Evolutionary conservation across 2,329 filamentous ascomycete species (phyloP).

Genomic region (Colletotrichum ledebouriae): DNA sequence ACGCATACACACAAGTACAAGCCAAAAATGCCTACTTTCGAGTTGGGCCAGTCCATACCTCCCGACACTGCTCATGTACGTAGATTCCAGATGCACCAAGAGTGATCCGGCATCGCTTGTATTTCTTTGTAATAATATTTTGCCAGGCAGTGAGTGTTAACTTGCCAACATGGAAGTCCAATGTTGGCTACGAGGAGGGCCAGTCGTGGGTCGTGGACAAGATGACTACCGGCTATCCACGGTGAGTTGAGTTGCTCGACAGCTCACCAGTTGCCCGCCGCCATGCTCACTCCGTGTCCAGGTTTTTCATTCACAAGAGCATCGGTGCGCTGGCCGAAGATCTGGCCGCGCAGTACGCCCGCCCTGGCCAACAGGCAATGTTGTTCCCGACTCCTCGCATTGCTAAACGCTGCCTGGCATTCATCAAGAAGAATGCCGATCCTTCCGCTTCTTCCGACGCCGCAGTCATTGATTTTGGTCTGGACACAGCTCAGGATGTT

Average conservation of each 20-base stretch:
- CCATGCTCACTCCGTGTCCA: constrained; percentile 51
- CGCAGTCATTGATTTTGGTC: constrained; percentile 71
- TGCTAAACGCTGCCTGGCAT: constrained; percentile 80
- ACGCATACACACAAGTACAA: not conserved
- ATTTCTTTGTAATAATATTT: not conserved
- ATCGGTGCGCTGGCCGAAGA: constrained; percentile 81
- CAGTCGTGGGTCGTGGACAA: constrained; percentile 86
- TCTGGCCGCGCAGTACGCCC: constrained; percentile 75
- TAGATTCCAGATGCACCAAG: constrained; percentile 41
- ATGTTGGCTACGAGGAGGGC: constrained; percentile 94
- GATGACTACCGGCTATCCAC: constrained; percentile 92
- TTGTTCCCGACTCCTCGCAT: constrained; percentile 81
- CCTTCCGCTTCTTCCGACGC: constrained; percentile 63
- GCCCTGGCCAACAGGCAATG: constrained; percentile 76
- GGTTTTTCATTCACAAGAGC: constrained; percentile 91
- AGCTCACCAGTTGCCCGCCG: not conserved
- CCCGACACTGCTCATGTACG: constrained; percentile 83
- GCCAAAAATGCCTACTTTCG: constrained; percentile 60
- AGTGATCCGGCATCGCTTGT: constrained; percentile 9
- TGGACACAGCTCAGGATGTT: constrained; percentile 68
- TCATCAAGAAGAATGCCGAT: constrained; percentile 74
- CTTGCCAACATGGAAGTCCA: constrained; percentile 91
- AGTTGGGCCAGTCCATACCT: constrained; percentile 79
- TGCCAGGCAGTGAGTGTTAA: constrained; percentile 93
- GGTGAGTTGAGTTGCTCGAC: constrained; percentile 60